Conservation (phyloP, 108 stramenopile species). For the Conticribra guillardii region DNA sequence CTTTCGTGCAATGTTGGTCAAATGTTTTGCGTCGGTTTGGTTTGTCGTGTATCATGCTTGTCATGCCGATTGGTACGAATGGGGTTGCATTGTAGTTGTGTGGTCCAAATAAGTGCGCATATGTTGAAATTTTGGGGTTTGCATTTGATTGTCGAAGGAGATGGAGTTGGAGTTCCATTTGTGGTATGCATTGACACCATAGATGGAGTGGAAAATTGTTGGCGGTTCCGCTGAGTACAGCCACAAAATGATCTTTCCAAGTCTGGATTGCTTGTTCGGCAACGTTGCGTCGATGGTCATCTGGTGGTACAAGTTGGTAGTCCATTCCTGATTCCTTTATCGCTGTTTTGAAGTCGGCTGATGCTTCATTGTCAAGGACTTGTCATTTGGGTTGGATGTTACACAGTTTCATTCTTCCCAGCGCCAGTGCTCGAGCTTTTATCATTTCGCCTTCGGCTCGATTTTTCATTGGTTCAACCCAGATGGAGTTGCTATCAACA, state of each 20-base stretch:
- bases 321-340: constrained; percentile 1
- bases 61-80: constrained; percentile 45
- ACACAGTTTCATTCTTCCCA: constrained; percentile 1
- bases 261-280: constrained; percentile 54
- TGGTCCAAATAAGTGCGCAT: constrained; percentile 1
- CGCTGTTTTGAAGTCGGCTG: constrained; percentile 1
- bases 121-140: constrained; percentile 28
- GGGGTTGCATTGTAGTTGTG: constrained; percentile 50
- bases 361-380: constrained; percentile 26
- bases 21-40: constrained; percentile 18
- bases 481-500: constrained; percentile 53
- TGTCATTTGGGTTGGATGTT: constrained; percentile 10
- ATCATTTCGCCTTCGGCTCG: constrained; percentile 9
- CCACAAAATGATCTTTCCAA: constrained; percentile 49
- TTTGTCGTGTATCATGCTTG: constrained; percentile 19
- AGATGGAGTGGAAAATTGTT: constrained; percentile 33
- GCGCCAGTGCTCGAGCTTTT: background rate
- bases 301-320: constrained; percentile 41
- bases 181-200: constrained; percentile 46
- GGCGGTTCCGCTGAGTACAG: constrained; percentile 31
- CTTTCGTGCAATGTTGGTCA: constrained; percentile 2
- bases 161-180: constrained; percentile 40
- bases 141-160: constrained; percentile 36
- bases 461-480: constrained; percentile 30
- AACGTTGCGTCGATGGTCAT: constrained; percentile 39